These are phyloP conservation scores for Pseudogymnoascus sp. DNA, from an alignment of 2,329 filamentous ascomycete genomes.

Conservation along the genomic window DNA sequence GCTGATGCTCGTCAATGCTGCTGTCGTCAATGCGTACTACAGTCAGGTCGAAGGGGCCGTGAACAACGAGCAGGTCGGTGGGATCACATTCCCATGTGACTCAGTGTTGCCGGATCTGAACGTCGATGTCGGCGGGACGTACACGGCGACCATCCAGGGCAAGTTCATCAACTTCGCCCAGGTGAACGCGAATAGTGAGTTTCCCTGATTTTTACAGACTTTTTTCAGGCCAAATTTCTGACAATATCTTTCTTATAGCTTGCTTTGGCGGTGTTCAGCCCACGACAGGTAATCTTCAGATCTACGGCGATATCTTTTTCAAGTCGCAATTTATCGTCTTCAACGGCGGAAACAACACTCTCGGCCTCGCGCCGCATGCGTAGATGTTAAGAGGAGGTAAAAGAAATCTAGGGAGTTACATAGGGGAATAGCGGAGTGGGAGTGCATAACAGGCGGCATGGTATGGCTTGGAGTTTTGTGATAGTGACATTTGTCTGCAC, in stretches of 20 bases:
- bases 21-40: conserved; percentile 36
- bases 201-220: conserved; percentile 9
- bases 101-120: conserved; percentile 30
- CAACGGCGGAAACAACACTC: conserved; percentile 46
- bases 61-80: conserved; percentile 30
- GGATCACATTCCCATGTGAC: conserved; percentile 33
- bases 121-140: conserved; percentile 33
- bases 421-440: neutral
- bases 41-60: conserved; percentile 30
- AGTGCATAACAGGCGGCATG: neutral
- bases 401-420: neutral
- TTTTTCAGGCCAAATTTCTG: conserved; percentile 9
- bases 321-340: conserved; percentile 55
- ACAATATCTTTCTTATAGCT: conserved; percentile 27
- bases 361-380: conserved; percentile 41
- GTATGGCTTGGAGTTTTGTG: conserved; percentile 4
- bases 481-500: neutral
- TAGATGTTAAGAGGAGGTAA: neutral
- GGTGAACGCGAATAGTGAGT: conserved; percentile 45
- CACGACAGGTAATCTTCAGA: conserved; percentile 48
- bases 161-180: conserved; percentile 45
- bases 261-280: conserved; percentile 65
- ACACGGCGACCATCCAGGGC: conserved; percentile 39
- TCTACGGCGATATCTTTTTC: conserved; percentile 57
- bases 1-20: conserved; percentile 32